These are phyloP conservation scores for Daldinia decipiens DNA, from an alignment of 495 filamentous ascomycete genomes.

Conservation along the genomic window DNA sequence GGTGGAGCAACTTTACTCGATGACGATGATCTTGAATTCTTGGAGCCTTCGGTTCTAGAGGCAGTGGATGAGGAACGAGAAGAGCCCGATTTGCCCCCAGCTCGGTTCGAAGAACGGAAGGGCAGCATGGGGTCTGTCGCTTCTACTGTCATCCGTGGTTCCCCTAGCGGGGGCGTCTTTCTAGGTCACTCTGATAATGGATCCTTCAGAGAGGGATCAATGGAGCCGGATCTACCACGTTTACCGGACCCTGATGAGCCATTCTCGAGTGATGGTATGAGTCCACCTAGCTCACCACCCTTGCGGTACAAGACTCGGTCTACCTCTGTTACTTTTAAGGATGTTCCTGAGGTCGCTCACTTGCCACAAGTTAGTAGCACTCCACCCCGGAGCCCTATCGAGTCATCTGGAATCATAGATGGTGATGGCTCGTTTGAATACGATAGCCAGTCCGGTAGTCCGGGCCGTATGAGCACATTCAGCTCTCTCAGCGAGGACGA, in stretches of 20 bases:
- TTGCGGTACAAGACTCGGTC: conserved; percentile 53
- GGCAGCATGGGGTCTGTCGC: conserved; percentile 53
- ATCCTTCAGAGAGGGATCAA: conserved; percentile 42
- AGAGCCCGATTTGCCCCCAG: conserved; percentile 47
- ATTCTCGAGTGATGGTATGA: conserved; percentile 52
- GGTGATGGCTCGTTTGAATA: conserved; percentile 51
- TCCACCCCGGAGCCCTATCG: conserved; percentile 42
- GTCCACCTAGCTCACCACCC: conserved; percentile 57
- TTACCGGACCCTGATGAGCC: conserved; percentile 46
- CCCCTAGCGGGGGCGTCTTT: conserved; percentile 38
- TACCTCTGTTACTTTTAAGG: conserved; percentile 57
- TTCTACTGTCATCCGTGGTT: conserved; percentile 53
- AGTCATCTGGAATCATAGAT: conserved; percentile 43
- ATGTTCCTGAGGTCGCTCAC: conserved; percentile 52
- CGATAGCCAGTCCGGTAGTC: conserved; percentile 47
- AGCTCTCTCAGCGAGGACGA: conserved; percentile 60
- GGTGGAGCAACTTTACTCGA: conserved; percentile 44
- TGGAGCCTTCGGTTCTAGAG: conserved; percentile 54
- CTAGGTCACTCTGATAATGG: conserved; percentile 37
- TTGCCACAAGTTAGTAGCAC: conserved; percentile 43
- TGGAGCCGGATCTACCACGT: conserved; percentile 52
- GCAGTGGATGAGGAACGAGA: conserved; percentile 47
- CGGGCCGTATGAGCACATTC: conserved; percentile 45
- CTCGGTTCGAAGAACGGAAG: conserved; percentile 39
- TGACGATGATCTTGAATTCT: conserved; percentile 60